A percentile compares a stretch with the other conserved stretches of the same genome.
Conservation (phyloP, 345 rosid species). For the Eucalyptus microcorys region DNA sequence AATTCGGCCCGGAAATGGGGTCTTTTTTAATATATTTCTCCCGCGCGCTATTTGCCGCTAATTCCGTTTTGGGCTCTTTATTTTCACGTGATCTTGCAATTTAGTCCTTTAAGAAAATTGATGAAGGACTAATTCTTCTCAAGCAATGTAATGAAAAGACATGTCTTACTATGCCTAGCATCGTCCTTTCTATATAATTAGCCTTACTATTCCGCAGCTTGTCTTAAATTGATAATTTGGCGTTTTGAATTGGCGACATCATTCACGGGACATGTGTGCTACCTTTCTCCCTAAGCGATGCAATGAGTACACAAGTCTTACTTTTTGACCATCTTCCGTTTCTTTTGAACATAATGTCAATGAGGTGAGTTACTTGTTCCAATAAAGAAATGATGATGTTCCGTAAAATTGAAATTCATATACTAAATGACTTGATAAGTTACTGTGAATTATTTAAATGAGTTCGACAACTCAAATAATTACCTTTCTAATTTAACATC, state of each 20-base stretch:
- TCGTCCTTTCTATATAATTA: not conserved
- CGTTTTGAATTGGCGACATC: fast-evolving
- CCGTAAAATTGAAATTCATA: not conserved
- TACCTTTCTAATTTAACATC: not conserved
- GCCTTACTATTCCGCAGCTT: not conserved
- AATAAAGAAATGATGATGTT: not conserved
- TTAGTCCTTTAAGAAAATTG: not conserved
- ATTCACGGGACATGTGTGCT: not conserved
- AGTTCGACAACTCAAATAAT: not conserved
- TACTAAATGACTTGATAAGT: not conserved
- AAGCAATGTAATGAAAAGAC: not conserved
- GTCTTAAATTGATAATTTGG: not conserved
- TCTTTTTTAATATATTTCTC: not conserved
- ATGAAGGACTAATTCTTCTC: not conserved
- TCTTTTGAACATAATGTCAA: not conserved
- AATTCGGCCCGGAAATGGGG: not conserved
- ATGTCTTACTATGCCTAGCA: not conserved
- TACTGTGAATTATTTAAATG: not conserved
- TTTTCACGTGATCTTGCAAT: not conserved
- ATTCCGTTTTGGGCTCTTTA: not conserved
- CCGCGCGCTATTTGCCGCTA: not conserved
- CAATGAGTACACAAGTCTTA: too few species aligned
- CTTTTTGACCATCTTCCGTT: not conserved
- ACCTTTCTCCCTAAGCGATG: not conserved
- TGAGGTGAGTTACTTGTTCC: not conserved